Evolutionary conservation across 2,329 filamentous ascomycete species (phyloP).

Genomic region (Colletotrichum echinochloae): DNA sequence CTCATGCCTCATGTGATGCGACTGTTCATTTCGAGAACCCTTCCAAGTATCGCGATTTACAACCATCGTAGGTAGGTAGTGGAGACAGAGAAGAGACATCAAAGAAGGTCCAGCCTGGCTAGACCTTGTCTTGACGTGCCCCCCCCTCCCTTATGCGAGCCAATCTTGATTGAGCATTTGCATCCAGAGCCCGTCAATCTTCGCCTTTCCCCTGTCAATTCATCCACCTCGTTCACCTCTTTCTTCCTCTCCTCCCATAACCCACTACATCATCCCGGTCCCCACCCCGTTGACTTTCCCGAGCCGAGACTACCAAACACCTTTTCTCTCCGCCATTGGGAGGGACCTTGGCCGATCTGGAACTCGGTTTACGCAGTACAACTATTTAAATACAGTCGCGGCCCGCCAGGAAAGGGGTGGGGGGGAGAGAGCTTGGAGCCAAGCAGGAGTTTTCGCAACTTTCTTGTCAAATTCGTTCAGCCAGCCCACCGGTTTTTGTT

Average conservation of each 20-base stretch:
- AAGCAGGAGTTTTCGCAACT: background rate
- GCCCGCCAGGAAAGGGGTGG: background rate
- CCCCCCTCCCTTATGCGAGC: background rate
- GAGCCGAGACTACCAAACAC: background rate
- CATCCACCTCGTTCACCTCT: background rate
- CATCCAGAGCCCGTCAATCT: background rate
- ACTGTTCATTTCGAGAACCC: background rate
- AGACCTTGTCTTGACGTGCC: constrained; percentile 2
- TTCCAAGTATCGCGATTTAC: background rate
- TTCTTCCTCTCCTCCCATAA: background rate
- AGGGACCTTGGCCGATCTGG: background rate
- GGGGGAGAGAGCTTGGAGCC: background rate
- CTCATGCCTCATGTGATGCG: background rate
- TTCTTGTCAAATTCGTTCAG: background rate
- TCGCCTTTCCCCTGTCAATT: background rate
- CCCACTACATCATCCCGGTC: background rate
- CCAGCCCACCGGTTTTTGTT: background rate
- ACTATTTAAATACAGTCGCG: constrained; percentile 34
- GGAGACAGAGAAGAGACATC: background rate
- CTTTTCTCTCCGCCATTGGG: background rate
- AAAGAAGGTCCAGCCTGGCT: constrained; percentile 9
- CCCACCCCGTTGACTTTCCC: background rate
- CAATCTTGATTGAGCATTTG: constrained; percentile 8
- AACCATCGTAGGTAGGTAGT: background rate
- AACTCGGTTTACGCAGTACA: background rate